Base-by-base conservation (phyloP, 179 eudicot genomes). In the Monotropa hypopitys region DNA sequence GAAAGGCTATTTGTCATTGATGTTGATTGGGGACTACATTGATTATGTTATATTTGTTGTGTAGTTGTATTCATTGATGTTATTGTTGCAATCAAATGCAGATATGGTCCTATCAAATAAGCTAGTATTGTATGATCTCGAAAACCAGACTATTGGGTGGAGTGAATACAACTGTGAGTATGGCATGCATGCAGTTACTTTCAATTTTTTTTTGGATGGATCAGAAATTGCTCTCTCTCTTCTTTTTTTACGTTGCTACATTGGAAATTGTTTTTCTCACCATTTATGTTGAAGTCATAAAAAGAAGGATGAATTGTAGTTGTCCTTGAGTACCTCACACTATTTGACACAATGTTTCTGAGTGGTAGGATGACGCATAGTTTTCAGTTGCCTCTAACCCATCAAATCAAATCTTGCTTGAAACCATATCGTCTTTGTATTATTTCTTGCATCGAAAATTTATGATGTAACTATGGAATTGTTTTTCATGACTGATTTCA, bases 111-210 rank as follows among this genome's bases (percentile, higher is more conserved):
- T 95, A 10, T 78, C 91, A 30, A 84, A 85, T 85, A 95, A 89
- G 87, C 85, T 95, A 21, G 91, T 95, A 18, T 76, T 88, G 53
- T 95, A 93, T 74, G 92, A 95, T 79, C 81, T 93, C 13, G 97
- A 87, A 76, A 91, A 91, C 28, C 86, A 84, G 73, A 80, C 88
- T 35, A 82, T 95, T 67, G 99, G 99, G 81, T 95, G 98, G 98
- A 82, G 89, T 7, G 82, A 84, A 3, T 86, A 93, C 88, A 88
- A 95, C 76, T 95, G 99, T 91, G 75, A 87, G 98, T 86, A 75
- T 74, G 75, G 18, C 71, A 10, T 45, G 3, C 53, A n/a, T 53
- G 47, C 42, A 11, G 26, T 33, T 23, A 68, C 15, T 80, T 72
- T 21, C 28, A 16, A n/a, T 12, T 2, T 62, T 50, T 50, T 67